Conservation (phyloP, 2,329 filamentous ascomycete species). For the Capronia coronata region DNA sequence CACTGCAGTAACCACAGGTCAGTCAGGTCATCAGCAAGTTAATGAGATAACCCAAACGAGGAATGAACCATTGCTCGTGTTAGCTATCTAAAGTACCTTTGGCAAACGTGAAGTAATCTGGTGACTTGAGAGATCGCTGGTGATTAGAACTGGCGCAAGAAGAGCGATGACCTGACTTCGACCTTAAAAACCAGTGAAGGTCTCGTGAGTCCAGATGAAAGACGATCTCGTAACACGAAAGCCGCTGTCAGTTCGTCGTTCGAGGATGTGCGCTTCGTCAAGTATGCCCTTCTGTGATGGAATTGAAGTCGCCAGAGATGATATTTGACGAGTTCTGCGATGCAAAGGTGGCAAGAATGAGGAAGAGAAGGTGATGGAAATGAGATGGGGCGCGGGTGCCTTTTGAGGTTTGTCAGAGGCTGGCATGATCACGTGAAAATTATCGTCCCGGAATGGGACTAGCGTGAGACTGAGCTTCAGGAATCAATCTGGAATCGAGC, state of each 20-base stretch:
- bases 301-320: conserved; percentile 9
- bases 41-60: conserved; percentile 28
- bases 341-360: conserved; percentile 16
- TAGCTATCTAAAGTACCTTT: conserved; percentile 24
- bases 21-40: conserved; percentile 28
- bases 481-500: conserved; percentile 3
- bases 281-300: not conserved
- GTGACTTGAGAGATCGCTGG: conserved; percentile 20
- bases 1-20: conserved; percentile 22
- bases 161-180: conserved; percentile 31
- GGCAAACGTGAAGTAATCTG: conserved; percentile 7
- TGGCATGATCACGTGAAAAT: conserved; percentile 4
- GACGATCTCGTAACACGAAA: conserved; percentile 32
- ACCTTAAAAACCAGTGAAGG: conserved; percentile 55
- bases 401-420: conserved; percentile 3
- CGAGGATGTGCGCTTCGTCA: conserved; percentile 29
- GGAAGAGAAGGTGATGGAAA: conserved; percentile 10
- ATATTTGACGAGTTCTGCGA: conserved; percentile 16
- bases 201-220: conserved; percentile 43
- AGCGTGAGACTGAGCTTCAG: conserved; percentile 3
- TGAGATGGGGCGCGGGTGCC: conserved; percentile 2
- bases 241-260: conserved; percentile 37
- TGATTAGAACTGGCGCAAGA: conserved; percentile 17
- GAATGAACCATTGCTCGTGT: conserved; percentile 8
- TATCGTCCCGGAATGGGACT: not conserved